Evolutionary conservation across 257 asterid genomes (phyloP).

Genomic region (Jacaranda mimosifolia): DNA sequence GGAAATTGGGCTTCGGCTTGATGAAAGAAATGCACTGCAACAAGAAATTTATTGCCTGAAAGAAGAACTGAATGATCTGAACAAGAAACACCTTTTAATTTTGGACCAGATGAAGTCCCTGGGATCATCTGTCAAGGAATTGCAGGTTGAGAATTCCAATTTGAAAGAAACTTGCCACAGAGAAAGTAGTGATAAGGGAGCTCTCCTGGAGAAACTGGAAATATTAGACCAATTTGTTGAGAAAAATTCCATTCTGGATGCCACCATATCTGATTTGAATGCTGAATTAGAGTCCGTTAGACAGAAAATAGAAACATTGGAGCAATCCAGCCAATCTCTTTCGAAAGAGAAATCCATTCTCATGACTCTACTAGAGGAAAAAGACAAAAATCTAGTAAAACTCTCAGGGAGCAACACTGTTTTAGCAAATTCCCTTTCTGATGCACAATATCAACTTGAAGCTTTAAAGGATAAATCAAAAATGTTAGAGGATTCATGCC

Average conservation of each 20-base stretch:
- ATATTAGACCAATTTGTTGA: slow-evolving; percentile 80
- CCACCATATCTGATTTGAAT: slow-evolving; percentile 77
- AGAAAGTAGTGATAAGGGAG: slow-evolving; percentile 69
- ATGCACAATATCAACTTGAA: slow-evolving; percentile 71
- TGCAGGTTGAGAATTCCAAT: slow-evolving; percentile 65
- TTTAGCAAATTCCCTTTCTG: slow-evolving; percentile 70
- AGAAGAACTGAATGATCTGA: slow-evolving; percentile 82
- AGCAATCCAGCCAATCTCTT: slow-evolving; percentile 71
- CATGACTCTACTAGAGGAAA: slow-evolving; percentile 56
- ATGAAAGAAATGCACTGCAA: slow-evolving; percentile 92
- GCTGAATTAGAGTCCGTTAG: slow-evolving; percentile 83
- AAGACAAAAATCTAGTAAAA: slow-evolving; percentile 67
- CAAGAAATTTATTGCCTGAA: slow-evolving; percentile 93
- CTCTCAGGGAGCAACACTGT: slow-evolving; percentile 70
- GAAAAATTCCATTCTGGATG: slow-evolving; percentile 85
- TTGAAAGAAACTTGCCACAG: slow-evolving; percentile 62
- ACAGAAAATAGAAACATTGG: slow-evolving; percentile 69
- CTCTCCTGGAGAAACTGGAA: slow-evolving; percentile 73
- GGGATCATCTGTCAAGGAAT: slow-evolving; percentile 65
- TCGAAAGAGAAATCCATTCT: slow-evolving; percentile 68
- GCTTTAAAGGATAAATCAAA: slow-evolving; percentile 66
- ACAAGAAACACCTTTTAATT: slow-evolving; percentile 57
- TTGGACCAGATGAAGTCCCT: slow-evolving; percentile 74
- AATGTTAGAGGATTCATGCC: slow-evolving; percentile 78
- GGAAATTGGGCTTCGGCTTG: slow-evolving; percentile 90